Conservation (phyloP, 257 asterid genomes). For the Solanum chilense region DNA sequence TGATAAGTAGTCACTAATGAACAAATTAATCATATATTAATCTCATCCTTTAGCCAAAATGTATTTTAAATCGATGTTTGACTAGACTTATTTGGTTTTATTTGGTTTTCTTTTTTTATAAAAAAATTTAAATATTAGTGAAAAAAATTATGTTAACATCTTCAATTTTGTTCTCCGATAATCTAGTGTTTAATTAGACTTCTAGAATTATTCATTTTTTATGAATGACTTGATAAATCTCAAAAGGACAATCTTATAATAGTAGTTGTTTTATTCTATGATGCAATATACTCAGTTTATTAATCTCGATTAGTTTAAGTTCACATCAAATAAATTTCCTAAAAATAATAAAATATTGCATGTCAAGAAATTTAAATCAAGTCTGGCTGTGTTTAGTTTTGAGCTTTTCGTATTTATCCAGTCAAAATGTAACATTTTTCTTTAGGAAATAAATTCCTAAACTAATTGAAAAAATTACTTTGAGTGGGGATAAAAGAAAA, state of each 20-base stretch:
- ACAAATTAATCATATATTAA: not conserved
- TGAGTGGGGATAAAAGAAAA: too few species aligned
- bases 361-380: not conserved
- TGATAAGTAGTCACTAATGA: not conserved
- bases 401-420: too few species aligned
- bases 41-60: not conserved
- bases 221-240: not conserved
- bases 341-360: too few species aligned
- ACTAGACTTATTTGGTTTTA: not conserved
- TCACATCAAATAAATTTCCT: not conserved
- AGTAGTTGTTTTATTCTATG: not conserved
- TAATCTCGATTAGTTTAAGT: not conserved
- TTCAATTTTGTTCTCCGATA: not conserved
- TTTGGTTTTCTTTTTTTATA: rapidly evolving
- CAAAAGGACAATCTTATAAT: not conserved
- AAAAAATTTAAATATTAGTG: not conserved
- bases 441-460: not conserved
- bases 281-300: not conserved
- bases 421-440: not conserved
- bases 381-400: not conserved
- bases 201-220: not conserved
- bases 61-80: too few species aligned
- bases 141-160: not conserved
- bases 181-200: not conserved
- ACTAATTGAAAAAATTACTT: too few species aligned